Conservation (phyloP, 352 stramenopile genomes). For the Elongisporangium undulatum region DNA sequence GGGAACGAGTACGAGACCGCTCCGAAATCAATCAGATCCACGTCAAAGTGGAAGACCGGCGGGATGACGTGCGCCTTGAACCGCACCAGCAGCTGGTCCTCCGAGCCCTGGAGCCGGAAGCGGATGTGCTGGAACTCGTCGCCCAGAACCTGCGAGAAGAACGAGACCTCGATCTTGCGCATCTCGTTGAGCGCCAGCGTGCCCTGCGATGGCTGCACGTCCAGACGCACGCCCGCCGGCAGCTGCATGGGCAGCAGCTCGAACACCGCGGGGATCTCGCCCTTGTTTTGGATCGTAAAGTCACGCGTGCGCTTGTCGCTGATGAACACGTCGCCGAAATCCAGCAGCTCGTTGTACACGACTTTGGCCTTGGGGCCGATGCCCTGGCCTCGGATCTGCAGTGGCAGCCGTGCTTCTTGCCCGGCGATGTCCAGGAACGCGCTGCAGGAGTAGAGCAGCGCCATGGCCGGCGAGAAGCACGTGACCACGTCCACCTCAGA, state of each 20-base stretch:
- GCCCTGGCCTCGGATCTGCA: slow-evolving; percentile 86
- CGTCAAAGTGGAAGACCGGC: slow-evolving; percentile 92
- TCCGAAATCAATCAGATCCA: slow-evolving; percentile 90
- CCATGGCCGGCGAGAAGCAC: slow-evolving; percentile 83
- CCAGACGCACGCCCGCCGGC: slow-evolving; percentile 28
- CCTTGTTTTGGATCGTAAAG: slow-evolving; percentile 92
- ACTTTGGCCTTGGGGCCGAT: slow-evolving; percentile 93
- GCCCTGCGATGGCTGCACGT: slow-evolving; percentile 40
- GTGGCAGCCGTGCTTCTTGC: slow-evolving; percentile 81
- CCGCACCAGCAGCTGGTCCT: slow-evolving; percentile 73
- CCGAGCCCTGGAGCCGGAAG: slow-evolving; percentile 85
- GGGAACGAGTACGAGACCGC: slow-evolving; percentile 90
- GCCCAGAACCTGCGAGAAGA: slow-evolving; percentile 83
- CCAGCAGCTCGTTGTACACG: slow-evolving; percentile 91
- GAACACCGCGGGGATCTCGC: slow-evolving; percentile 90
- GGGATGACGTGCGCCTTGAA: slow-evolving; percentile 91
- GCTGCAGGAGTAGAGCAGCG: slow-evolving; percentile 73
- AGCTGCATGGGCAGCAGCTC: slow-evolving; percentile 43
- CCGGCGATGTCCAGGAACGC: slow-evolving; percentile 90
- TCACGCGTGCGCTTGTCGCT: slow-evolving; percentile 84
- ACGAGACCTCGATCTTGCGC: slow-evolving; percentile 81
- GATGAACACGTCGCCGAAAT: slow-evolving; percentile 95
- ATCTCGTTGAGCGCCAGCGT: slow-evolving; percentile 75
- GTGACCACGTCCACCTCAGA: slow-evolving; percentile 90
- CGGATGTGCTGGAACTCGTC: slow-evolving; percentile 83